phyloP scores from a whole-genome alignment of 2,329 filamentous ascomycete species.

The Clarireedia sp. region DNA sequence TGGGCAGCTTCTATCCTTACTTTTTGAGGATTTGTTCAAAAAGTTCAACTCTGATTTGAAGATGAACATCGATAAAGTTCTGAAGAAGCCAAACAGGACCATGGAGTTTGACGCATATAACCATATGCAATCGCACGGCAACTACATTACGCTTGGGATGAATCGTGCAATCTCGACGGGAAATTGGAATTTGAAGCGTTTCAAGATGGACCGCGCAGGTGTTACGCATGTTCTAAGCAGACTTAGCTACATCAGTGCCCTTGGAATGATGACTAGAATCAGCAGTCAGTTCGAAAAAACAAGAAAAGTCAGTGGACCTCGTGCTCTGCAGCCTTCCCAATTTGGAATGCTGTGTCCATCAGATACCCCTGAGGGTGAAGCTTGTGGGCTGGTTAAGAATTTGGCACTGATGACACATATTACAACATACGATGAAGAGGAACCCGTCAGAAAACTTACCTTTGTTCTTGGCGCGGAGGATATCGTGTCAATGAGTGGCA shows the following conservation, averaged over 20 bases:
- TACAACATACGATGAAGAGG: constrained; percentile 91
- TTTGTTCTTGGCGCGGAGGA: constrained; percentile 80
- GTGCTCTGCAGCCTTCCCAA: constrained; percentile 92
- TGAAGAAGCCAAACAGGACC: constrained; percentile 88
- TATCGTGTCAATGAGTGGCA: constrained; percentile 70
- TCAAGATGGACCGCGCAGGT: constrained; percentile 96
- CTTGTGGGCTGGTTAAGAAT: constrained; percentile 96
- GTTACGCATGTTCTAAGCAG: constrained; percentile 94
- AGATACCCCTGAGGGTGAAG: constrained; percentile 97
- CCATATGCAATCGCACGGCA: constrained; percentile 76
- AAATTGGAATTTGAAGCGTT: constrained; percentile 96
- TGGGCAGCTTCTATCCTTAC: constrained; percentile 82
- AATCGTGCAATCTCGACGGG: constrained; percentile 95
- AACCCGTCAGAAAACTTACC: constrained; percentile 77
- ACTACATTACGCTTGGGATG: constrained; percentile 84
- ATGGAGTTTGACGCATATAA: constrained; percentile 80
- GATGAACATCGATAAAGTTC: constrained; percentile 85
- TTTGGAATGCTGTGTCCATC: constrained; percentile 98
- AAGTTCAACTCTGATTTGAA: constrained; percentile 85
- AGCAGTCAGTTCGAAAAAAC: constrained; percentile 99
- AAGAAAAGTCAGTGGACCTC: constrained; percentile 87
- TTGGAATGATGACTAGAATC: constrained; percentile 99
- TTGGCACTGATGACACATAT: constrained; percentile 98
- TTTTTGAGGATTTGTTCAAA: constrained; percentile 98
- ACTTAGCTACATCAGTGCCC: constrained; percentile 88